A percentile compares a stretch with the other conserved stretches of the same genome.
Conservation (phyloP, 768 basidiomycete genomes). For the Clathrus columnatus region DNA sequence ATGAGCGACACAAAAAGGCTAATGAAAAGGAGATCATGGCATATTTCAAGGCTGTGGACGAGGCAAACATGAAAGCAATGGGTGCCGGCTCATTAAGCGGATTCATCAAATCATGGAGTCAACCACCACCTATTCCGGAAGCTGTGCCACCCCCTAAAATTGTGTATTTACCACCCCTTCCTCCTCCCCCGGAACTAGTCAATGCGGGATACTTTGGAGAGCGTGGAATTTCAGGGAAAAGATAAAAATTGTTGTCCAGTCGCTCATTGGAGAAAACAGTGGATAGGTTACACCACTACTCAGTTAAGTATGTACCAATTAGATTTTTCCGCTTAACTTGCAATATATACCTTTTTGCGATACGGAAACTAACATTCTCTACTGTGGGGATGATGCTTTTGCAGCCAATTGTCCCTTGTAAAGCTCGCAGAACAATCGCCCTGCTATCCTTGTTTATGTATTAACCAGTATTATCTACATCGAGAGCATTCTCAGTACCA, state of each 20-base stretch:
- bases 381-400: too few relatives aligned
- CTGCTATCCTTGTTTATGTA: too few relatives aligned
- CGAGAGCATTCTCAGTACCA: background rate
- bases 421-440: too few relatives aligned
- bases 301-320: too few relatives aligned
- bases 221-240: background rate
- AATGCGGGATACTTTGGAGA: background rate
- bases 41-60: slow-evolving; percentile 2
- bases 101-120: background rate
- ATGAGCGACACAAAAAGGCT: background rate
- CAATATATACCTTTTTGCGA: too few relatives aligned
- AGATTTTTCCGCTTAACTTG: too few relatives aligned
- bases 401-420: too few relatives aligned
- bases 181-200: background rate
- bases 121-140: background rate
- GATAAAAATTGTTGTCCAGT: too few relatives aligned
- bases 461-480: too few relatives aligned
- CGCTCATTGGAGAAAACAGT: background rate
- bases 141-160: background rate
- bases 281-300: background rate
- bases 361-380: too few relatives aligned
- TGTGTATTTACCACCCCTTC: background rate
- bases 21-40: slow-evolving; percentile 5
- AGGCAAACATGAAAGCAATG: slow-evolving; percentile 5
- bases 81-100: background rate